These are phyloP conservation scores for Lanmaoa rubissima DNA, from an alignment of 768 basidiomycete genomes.

Conservation along the genomic window DNA sequence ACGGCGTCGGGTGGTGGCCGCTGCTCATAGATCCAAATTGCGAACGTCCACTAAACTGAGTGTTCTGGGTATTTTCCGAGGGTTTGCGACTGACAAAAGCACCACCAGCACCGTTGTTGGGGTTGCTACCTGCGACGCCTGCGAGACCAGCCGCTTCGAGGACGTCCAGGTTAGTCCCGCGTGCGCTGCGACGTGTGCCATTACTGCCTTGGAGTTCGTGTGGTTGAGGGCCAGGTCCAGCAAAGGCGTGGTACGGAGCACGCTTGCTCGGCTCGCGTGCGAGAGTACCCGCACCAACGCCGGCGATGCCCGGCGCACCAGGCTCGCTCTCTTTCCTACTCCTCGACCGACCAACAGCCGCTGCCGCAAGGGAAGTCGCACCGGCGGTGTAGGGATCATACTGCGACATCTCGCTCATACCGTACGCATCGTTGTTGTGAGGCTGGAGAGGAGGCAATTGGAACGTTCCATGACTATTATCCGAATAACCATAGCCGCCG, in stretches of 20 bases:
- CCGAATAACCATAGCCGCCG: slow-evolving; percentile 41
- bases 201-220: slow-evolving; percentile 15
- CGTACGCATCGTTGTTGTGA: slow-evolving; percentile 43
- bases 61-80: slow-evolving; percentile 28
- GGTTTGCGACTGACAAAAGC: slow-evolving; percentile 23
- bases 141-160: slow-evolving; percentile 29
- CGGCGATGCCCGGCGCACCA: slow-evolving; percentile 41
- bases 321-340: slow-evolving; percentile 31
- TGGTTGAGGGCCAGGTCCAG: slow-evolving; percentile 29
- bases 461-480: slow-evolving; percentile 57
- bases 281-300: slow-evolving; percentile 34
- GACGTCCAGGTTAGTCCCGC: slow-evolving; percentile 25
- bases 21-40: slow-evolving; percentile 21
- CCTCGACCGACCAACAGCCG: slow-evolving; percentile 22
- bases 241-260: slow-evolving; percentile 40
- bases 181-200: slow-evolving; percentile 19
- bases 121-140: slow-evolving; percentile 1
- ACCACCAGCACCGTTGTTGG: not conserved
- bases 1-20: slow-evolving; percentile 9
- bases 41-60: slow-evolving; percentile 24
- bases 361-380: slow-evolving; percentile 20
- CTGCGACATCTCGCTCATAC: slow-evolving; percentile 49
- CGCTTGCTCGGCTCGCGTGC: slow-evolving; percentile 28
- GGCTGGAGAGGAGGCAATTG: slow-evolving; percentile 43
- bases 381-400: slow-evolving; percentile 36